Percentiles rank a stretch among this genome's conserved stretches.
Evolutionary conservation across 441 rosid genomes (phyloP).

Genomic region (Pelargonium citronellum): DNA sequence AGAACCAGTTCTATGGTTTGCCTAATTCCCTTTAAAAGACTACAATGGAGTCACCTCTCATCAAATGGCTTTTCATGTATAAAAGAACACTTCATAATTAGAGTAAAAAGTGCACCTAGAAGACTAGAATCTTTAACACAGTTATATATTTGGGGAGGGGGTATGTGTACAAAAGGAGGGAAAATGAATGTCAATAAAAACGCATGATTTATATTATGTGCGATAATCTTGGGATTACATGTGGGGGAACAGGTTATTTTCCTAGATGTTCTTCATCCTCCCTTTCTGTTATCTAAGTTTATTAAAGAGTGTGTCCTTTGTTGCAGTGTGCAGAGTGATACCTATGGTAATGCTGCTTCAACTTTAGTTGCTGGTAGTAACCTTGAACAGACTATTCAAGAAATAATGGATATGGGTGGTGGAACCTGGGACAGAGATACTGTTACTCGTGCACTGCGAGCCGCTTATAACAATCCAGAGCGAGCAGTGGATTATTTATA

Average conservation of each 20-base stretch:
- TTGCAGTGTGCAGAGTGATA: constrained; percentile 54
- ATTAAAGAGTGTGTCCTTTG: constrained; percentile 5
- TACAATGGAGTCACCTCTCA: too few species aligned
- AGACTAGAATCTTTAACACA: too few species aligned
- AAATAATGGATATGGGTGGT: constrained; percentile 91
- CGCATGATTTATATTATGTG: background rate
- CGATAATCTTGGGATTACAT: background rate
- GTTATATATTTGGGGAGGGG: too few species aligned
- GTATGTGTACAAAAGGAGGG: too few species aligned
- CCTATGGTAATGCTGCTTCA: constrained; percentile 78
- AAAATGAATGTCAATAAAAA: too few species aligned
- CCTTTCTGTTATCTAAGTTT: background rate
- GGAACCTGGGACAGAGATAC: constrained; percentile 94
- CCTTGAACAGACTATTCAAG: constrained; percentile 72
- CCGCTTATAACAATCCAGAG: constrained; percentile 94
- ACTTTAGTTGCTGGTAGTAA: constrained; percentile 60
- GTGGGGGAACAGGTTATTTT: background rate
- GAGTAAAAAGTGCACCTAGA: too few species aligned
- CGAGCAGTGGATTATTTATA: constrained; percentile 93
- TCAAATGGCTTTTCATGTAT: too few species aligned
- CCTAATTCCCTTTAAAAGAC: too few species aligned
- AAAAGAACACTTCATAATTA: too few species aligned
- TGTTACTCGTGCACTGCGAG: constrained; percentile 82
- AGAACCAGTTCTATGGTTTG: too few species aligned
- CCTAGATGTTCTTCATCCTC: background rate